Percentiles rank a stretch among this genome's conserved stretches.
Evolutionary conservation across 83 land plant species (phyloP).

Genomic region (Diphasiastrum complanatum): DNA sequence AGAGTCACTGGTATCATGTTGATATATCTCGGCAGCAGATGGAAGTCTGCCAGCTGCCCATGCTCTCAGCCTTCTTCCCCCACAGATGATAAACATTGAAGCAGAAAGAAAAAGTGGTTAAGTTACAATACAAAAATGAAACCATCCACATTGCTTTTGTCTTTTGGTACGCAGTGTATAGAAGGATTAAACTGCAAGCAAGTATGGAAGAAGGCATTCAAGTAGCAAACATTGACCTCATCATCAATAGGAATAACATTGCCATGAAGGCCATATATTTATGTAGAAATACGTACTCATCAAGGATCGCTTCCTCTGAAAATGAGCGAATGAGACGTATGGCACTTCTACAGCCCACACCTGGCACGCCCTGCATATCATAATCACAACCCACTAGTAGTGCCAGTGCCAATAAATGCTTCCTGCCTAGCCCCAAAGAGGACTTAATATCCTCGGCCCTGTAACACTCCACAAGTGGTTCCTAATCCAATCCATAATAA

Average conservation of each 20-base stretch:
- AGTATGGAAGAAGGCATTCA: not conserved
- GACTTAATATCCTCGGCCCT: slow-evolving; percentile 58
- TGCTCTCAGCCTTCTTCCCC: slow-evolving; percentile 19
- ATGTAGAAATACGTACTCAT: slow-evolving; percentile 33
- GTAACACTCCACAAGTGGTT: slow-evolving; percentile 68
- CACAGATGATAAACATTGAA: slow-evolving; percentile 1
- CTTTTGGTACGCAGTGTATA: no score
- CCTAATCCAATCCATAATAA: slow-evolving; percentile 34
- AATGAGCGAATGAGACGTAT: slow-evolving; percentile 51
- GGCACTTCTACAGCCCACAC: slow-evolving; percentile 68
- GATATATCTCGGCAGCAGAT: not conserved
- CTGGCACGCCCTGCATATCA: slow-evolving; percentile 55
- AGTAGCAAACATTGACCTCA: slow-evolving; percentile 4
- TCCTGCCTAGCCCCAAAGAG: slow-evolving; percentile 51
- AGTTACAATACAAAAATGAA: no score
- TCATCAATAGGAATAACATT: not conserved
- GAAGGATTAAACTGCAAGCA: no score
- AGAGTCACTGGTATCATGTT: slow-evolving; percentile 18
- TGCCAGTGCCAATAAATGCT: slow-evolving; percentile 68
- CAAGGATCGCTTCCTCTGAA: slow-evolving; percentile 49
- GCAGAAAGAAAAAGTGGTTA: not conserved
- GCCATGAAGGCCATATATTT: not conserved
- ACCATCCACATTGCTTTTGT: no score
- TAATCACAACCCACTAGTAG: slow-evolving; percentile 76
- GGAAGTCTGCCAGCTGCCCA: slow-evolving; percentile 18